Evolutionary conservation across 2,329 filamentous ascomycete genomes (phyloP), one percentile per base, ranked within the genome.

Genomic region (Colletotrichum falcatum): DNA sequence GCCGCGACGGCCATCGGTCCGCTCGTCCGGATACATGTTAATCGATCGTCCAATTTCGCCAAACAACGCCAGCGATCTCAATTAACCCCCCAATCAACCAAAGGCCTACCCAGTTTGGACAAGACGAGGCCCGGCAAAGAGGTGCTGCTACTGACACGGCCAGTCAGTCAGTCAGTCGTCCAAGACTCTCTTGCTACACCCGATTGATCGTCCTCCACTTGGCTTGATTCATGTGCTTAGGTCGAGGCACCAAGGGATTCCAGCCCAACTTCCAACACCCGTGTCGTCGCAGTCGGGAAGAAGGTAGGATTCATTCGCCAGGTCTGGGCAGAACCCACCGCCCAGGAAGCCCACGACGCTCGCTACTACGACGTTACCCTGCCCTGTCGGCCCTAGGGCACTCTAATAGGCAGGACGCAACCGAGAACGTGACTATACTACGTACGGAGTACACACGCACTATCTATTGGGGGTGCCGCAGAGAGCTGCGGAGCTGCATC

Each of bases 61-160:
- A 23, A 60, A 46, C 46, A 51, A 63, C 30, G 11, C 23, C 62
- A 70, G 66, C 66, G 66, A 70, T 70, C 66, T 33, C 63, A 70
- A 70, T 66, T 39, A 66, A 66, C 49, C 2, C 28, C 9, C 9
- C 30, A 11, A 6, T n/a, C 55, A 35, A 37, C 61, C n/a, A 28
- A 35, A 44, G 33, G 18, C 30, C 56, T 37, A 33, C 30, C 37
- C 4, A 37, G 20, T 48, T 23, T 18, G 7, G 26, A 23, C 26
- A 26, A 26, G 46, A 48, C 12, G 42, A 33, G 11, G n/a, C n/a
- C 42, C 28, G 58, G 18, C 30, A 18, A 26, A 60, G 11, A 6
- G 42, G 20, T 48, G 58, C 14, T 6, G 16, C 35, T 39, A 8
- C 11, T 7, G 48, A 28, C 26, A 18, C 51, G 35, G 16, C 7